phyloP scores from a whole-genome alignment of 805 yeast genomes.

The Vanderwaltozyma polyspora region DNA sequence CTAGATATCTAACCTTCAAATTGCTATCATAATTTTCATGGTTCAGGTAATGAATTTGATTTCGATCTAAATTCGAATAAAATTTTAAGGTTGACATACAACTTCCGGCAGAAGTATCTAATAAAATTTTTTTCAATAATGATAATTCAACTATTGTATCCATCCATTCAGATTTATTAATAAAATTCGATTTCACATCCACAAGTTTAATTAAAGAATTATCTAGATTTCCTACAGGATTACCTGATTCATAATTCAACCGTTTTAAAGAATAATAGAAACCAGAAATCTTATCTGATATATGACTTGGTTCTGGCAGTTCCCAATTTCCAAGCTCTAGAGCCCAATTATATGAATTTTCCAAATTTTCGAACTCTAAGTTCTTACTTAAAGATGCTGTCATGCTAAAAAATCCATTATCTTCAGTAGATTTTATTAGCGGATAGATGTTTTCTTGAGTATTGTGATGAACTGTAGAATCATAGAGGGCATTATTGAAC shows the following conservation, averaged over 20 bases:
- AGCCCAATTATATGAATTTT: slow-evolving; percentile 44
- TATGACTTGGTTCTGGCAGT: slow-evolving; percentile 36
- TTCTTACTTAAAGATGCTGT: slow-evolving; percentile 30
- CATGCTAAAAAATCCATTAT: slow-evolving; percentile 47
- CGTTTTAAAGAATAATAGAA: slow-evolving; percentile 43
- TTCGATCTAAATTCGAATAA: slow-evolving; percentile 1
- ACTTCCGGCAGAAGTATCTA: neutral
- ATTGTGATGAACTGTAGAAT: slow-evolving; percentile 27
- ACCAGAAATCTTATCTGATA: slow-evolving; percentile 32
- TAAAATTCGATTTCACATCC: slow-evolving; percentile 5
- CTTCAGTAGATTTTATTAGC: slow-evolving; percentile 32
- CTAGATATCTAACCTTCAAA: slow-evolving; percentile 11
- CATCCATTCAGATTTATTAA: slow-evolving; percentile 12
- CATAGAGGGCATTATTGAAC: slow-evolving; percentile 48
- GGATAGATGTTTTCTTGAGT: slow-evolving; percentile 1
- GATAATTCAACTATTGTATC: slow-evolving; percentile 10
- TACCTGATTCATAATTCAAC: slow-evolving; percentile 18
- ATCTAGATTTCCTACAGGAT: slow-evolving; percentile 2
- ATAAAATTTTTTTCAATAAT: slow-evolving; percentile 4
- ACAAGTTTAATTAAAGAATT: slow-evolving; percentile 4
- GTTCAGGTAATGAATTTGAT: slow-evolving; percentile 2
- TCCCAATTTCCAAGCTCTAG: slow-evolving; percentile 80
- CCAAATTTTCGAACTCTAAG: slow-evolving; percentile 5
- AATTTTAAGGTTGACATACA: neutral
- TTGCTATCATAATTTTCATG: slow-evolving; percentile 8